Conservation (phyloP, 129 eudicot species). For the Apium graveolens region DNA sequence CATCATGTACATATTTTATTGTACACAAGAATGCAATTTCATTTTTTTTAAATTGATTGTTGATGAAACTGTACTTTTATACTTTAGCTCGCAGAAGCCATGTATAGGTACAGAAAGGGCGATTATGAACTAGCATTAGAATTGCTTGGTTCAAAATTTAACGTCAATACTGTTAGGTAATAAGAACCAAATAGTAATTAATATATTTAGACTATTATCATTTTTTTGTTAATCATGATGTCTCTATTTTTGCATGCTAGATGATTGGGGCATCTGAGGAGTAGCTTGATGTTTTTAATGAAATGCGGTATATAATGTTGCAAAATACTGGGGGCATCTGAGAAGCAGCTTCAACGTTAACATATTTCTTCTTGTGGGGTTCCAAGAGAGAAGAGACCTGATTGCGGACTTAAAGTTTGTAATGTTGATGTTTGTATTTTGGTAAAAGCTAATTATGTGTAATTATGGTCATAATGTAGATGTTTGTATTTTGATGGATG, state of each 20-base stretch:
- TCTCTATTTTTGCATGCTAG: conserved; percentile 23
- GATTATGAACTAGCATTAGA: conserved; percentile 54
- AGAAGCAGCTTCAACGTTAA: too few relatives aligned
- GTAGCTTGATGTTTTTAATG: conserved; percentile 83
- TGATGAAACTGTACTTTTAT: neutral
- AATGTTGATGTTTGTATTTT: too few relatives aligned
- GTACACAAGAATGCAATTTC: neutral
- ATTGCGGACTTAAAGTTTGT: too few relatives aligned
- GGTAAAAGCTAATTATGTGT: too few relatives aligned
- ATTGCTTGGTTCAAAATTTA: conserved; percentile 61
- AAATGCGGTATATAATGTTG: conserved; percentile 59
- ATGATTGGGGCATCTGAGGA: conserved; percentile 95
- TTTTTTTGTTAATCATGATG: neutral
- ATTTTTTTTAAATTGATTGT: neutral
- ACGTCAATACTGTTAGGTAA: conserved; percentile 74
- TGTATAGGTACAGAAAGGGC: conserved; percentile 79
- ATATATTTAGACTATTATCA: neutral
- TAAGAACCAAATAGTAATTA: neutral
- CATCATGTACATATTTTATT: too few relatives aligned
- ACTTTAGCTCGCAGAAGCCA: conserved; percentile 86
- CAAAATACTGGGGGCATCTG: conserved; percentile 62
- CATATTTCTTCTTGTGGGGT: too few relatives aligned
- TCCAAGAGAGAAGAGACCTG: too few relatives aligned
- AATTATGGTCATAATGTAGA: too few relatives aligned
- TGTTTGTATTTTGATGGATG: too few relatives aligned